Evolutionary conservation across 345 rosid genomes (phyloP), one percentile per base, ranked within the genome.

Genomic region (Firmiana major): DNA sequence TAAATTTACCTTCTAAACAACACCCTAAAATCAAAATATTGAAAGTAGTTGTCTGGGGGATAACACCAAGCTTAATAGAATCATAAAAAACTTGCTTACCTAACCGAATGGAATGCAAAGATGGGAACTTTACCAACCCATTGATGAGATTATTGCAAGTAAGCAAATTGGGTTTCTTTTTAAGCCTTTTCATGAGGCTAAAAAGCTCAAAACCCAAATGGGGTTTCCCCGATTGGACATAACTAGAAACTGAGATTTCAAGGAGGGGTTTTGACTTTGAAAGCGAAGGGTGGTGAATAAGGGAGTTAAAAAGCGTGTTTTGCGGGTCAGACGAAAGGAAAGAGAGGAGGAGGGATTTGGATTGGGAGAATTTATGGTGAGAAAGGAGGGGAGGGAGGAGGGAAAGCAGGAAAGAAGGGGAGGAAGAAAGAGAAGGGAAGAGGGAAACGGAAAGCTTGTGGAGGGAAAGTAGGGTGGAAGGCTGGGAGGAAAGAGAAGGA

Each of bases 141-240:
- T 86, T 88, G 9, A 93, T 85, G 74, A 93, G 92, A 63, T 85
- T 80, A 42, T 88, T 90, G 86, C 94, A 93, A 75, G 92, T 91
- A 53, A 90, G 83, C 63, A 81, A 62, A 75, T 84, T 93, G 1
- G 98, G 98, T 51, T 81, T 85, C 21, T 86, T 83, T 17, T 75
- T 81, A 53, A 86, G 64, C n/a, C 88, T 85, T 77, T 83, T 86
- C 97, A 93, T 89, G 79, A 83, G 90, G 71, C 82, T 80, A 31
- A 94, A 93, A 36, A 94, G 79, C 80, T 90, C 86, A 5, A 85
- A 80, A 9, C 95, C 98, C 16, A 84, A 80, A 75, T 89, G 97
- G 38, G 97, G 97, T 77, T 69, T 83, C 36, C 88, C 87, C 3
- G 85, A 79, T 9, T 85, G 81, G 24, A 90, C 88, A 59, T 91